These are phyloP conservation scores for Paecilomyces formosus DNA, from an alignment of 2,329 filamentous ascomycete species.

Conservation along the genomic window DNA sequence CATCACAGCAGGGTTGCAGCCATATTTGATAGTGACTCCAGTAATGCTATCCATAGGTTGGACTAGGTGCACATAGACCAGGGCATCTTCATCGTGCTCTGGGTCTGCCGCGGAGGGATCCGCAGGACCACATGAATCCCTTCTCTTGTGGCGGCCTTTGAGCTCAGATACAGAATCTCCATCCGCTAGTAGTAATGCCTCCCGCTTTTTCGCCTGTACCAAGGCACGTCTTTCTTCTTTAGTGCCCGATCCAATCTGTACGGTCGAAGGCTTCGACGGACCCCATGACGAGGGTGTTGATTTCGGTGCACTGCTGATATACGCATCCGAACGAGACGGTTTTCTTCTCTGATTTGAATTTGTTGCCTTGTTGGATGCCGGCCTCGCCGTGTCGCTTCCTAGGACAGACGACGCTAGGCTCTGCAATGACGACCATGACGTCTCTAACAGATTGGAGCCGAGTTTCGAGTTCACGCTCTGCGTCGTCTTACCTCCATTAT, in stretches of 20 bases:
- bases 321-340: conserved; percentile 28
- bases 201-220: conserved; percentile 41
- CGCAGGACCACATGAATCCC: conserved; percentile 34
- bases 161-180: conserved; percentile 28
- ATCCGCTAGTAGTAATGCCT: conserved; percentile 38
- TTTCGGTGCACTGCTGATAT: conserved; percentile 17
- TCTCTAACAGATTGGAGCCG: conserved; percentile 34
- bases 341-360: conserved; percentile 26
- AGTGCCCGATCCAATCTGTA: conserved; percentile 29
- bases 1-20: conserved; percentile 74
- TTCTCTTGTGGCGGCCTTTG: conserved; percentile 36
- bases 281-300: conserved; percentile 32
- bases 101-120: conserved; percentile 19
- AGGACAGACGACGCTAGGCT: conserved; percentile 42
- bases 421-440: conserved; percentile 43
- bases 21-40: conserved; percentile 82
- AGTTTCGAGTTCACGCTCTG: conserved; percentile 9
- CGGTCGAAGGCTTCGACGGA: conserved; percentile 24
- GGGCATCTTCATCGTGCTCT: conserved; percentile 61
- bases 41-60: conserved; percentile 78
- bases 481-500: conserved; percentile 6
- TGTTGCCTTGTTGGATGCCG: conserved; percentile 17
- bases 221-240: conserved; percentile 38
- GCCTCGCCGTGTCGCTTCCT: conserved; percentile 29
- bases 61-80: conserved; percentile 88